Base-by-base conservation (phyloP, 495 filamentous ascomycete species). In the Aspergillus cristatus region DNA sequence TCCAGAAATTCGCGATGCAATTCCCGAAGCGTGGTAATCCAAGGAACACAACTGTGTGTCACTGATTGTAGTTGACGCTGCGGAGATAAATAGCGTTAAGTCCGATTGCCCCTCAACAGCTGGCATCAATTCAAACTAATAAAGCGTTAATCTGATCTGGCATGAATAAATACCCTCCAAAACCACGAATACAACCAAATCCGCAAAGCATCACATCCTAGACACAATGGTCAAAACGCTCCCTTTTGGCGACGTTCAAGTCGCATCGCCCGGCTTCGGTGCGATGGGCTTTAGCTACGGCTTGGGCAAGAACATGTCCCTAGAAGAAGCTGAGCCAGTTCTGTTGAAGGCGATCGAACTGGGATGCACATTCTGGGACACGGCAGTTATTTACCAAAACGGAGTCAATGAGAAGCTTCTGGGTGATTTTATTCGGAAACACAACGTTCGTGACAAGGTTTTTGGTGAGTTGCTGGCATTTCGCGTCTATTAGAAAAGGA, bases 361-460 rank as follows among this genome's bases (percentile, higher is more conserved):
- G 6, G 68, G 68, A 7, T 72, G 68, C 33, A 71, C 65, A 3
- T 72, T 72, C 47, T 72, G 69, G 69, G 69, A 72, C 39, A 71
- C 68, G 24, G 69, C 69, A 28, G 68, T 71, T 32, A 62, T 64
- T 3, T 72, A 73, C 36, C 47, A 56, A 46, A 63, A 64, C 5
- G 67, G 67, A 22, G 57, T 64, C 2, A 71, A 71, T 30, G 67
- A 71, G 39, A 69, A 69, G 46, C 59, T 74, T 2, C 60, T 74
- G 0, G 70, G 70, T 16, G 67, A 71, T 18, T 74, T 71, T 40
- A 70, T 74, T 41, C 47, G 58, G 29, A 74, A 74, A 43, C 70
- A 74, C 49, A 66, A 72, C 30, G 52, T 70, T 11, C 63, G 63
- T 25, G 57, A 65, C 20, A 62, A 70, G 38, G n/a, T 72, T 3